A percentile compares a stretch with the other conserved stretches of the same genome.
phyloP scores from a whole-genome alignment of 2,329 filamentous ascomycete genomes.

The Colletotrichum godetiae region DNA sequence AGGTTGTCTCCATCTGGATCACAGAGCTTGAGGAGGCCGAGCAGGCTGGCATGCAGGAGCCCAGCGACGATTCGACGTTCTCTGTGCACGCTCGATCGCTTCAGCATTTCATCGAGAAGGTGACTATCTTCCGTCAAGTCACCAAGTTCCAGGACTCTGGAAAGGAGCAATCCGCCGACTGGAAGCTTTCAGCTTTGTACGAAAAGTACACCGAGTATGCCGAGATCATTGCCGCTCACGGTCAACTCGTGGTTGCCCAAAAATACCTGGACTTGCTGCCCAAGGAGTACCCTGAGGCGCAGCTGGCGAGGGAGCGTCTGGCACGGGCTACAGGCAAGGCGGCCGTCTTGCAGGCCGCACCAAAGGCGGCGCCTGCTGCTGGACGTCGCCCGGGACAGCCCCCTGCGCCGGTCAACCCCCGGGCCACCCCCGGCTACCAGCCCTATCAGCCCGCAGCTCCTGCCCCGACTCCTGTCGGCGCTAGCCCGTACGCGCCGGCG shows the following conservation, averaged over 20 bases:
- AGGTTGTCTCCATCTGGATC: constrained; percentile 95
- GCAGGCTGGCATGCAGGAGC: constrained; percentile 76
- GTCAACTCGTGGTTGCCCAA: constrained; percentile 86
- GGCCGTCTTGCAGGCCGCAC: constrained; percentile 36
- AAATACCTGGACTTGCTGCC: constrained; percentile 93
- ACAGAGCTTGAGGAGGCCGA: constrained; percentile 89
- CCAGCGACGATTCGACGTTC: constrained; percentile 82
- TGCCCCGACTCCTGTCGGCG: background rate
- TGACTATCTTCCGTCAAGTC: constrained; percentile 94
- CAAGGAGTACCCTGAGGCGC: constrained; percentile 83
- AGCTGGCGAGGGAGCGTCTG: constrained; percentile 86
- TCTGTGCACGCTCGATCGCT: constrained; percentile 90
- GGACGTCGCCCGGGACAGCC: constrained; percentile 38
- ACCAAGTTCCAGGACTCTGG: constrained; percentile 90
- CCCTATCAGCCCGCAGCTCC: constrained; percentile 21
- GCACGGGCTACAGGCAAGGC: constrained; percentile 80
- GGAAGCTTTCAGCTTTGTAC: constrained; percentile 91
- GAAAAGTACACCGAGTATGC: constrained; percentile 98
- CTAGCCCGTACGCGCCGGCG: constrained; percentile 39
- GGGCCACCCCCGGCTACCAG: background rate
- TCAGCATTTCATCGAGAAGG: constrained; percentile 97
- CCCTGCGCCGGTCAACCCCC: constrained; percentile 24
- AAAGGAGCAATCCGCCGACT: constrained; percentile 76
- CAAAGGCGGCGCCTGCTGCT: constrained; percentile 50
- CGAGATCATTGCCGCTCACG: constrained; percentile 91